Base-by-base conservation (phyloP, 2,329 filamentous ascomycete genomes). In the Colletotrichum cordylinicola region DNA sequence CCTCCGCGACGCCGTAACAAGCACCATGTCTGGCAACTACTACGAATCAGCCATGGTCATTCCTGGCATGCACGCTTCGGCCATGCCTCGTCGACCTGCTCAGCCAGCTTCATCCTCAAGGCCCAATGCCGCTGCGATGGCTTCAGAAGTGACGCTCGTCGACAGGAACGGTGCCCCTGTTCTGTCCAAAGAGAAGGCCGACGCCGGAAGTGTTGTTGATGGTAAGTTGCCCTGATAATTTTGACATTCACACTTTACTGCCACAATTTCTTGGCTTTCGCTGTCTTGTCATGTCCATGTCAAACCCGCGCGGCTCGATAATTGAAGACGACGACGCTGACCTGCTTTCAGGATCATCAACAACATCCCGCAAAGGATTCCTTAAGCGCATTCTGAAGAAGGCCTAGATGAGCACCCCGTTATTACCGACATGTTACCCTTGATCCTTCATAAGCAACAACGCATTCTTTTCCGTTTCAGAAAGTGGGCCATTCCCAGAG, bases 41-140 rank as follows among this genome's bases (percentile, higher is more conserved):
- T 76, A 76, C 74, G 74, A 76, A 37, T 56, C 61, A 29, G 74
- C 74, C n/a, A 75, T 75, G 33, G 56, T 71, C 60, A 67, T 75
- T 12, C 74, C 74, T 18, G 35, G 61, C 66, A 67, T 76, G 71
- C 66, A 76, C 39, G 61, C 71, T 13, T 70, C 74, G 8, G 74
- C 61, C 9, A 76, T 76, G 74, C 74, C 74, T 62, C 71, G 71
- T 27, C 58, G 71, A 13, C 70, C 74, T 7, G 31, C 39, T 9
- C 70, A 76, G 70, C 43, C 70, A 62, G 64, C 74, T 16, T 35
- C 55, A 27, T 21, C 58, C 13, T 64, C 64, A 35, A 60, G 58
- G 18, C 4, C 70, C 6, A 68, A 33, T 15, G 56, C 39, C 5
- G 70, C 43, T 18, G 74, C 74, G 35, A 76, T 74, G 74, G 58